Base-by-base conservation (phyloP, 345 rosid genomes). In the Orychophragmus violaceus region DNA sequence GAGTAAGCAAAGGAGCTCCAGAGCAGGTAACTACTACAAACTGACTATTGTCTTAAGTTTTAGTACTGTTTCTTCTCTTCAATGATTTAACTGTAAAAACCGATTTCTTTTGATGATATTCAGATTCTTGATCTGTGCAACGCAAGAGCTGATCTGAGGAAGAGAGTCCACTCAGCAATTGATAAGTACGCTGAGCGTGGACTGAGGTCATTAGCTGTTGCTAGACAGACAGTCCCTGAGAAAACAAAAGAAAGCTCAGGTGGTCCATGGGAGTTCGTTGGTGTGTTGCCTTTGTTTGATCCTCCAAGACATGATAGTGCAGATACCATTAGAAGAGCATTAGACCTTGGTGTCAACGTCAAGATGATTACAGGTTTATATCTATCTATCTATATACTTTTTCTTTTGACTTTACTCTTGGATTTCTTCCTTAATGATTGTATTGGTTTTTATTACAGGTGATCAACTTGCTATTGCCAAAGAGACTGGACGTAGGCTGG, bases 301-400 rank as follows among this genome's bases (percentile, higher is more conserved):
- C 96, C 96, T 63, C 97, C 98, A 50, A 92, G 98, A 80, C 98
- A 92, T 67, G 98, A 92, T 55, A 92, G 96, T 81, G 98, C 96
- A 30, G 98, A 92, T 77, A 92, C 98, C 60, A 92, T 92, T 44
- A 86, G 91, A 39, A 80, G 84, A 66, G 98, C 96, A 71, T 84
- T 92, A 48, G 74, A 87, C 24, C 98, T 92, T 8, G 98, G 96
- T 55, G 98, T 92, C 50, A 92, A 89, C 53, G 98, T 92, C 68
- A 92, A 92, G 83, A 92, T 92, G 98, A 92, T 92, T 56, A 92
- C 98, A 0, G 98, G 98, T 91, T 76, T 53, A 3, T 11, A 30
- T 52, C 24, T 13, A 12, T 39, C 3, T 13, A 5, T 5, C 8
- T 5, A 29, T 7, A 21, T 23, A 39, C 36, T 4, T 30, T 9